Conservation (phyloP, 495 filamentous ascomycete species). For the Talaromyces adpressus region DNA sequence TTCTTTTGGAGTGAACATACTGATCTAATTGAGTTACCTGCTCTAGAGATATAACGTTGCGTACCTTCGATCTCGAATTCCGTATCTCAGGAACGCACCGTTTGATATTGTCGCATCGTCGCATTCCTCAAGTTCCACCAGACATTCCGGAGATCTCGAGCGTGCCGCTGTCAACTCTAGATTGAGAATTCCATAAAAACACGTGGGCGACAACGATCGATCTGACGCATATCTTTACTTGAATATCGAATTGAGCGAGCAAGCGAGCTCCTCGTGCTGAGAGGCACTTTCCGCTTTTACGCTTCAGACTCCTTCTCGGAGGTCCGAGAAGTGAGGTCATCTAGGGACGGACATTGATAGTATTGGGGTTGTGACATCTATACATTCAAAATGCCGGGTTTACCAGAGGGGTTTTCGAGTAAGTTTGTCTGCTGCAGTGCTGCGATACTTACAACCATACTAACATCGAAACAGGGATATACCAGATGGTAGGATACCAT, state of each 20-base stretch:
- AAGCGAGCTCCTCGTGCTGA: constrained; percentile 7
- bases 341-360: constrained; percentile 7
- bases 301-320: constrained; percentile 38
- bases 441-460: neutral
- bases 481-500: constrained; percentile 96
- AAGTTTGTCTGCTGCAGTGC: neutral
- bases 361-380: neutral
- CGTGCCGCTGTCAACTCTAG: constrained; percentile 1
- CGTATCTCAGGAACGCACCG: constrained; percentile 6
- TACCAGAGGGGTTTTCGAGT: constrained; percentile 1
- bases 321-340: constrained; percentile 37
- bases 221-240: neutral
- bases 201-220: neutral
- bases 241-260: neutral
- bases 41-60: constrained; percentile 14
- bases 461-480: constrained; percentile 52
- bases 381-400: constrained; percentile 3
- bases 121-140: neutral
- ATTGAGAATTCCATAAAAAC: neutral
- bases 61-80: constrained; percentile 25
- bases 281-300: neutral
- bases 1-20: constrained; percentile 2
- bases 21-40: constrained; percentile 9
- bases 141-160: constrained; percentile 4
- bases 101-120: neutral